Conservation (phyloP, 495 filamentous ascomycete species). For the Stereocaulon alpinum region DNA sequence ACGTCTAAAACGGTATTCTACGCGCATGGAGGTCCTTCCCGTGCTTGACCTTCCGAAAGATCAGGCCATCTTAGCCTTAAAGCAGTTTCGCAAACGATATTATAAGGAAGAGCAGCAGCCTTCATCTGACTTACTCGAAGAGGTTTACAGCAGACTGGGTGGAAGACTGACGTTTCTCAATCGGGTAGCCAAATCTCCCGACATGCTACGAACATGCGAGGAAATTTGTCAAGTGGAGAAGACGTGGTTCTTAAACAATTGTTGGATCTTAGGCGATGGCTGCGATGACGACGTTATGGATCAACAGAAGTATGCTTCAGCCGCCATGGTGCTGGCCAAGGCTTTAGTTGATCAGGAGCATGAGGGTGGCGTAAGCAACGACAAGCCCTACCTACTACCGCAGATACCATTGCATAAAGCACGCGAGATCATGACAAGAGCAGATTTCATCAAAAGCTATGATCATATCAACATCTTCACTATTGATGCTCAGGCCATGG, state of each 20-base stretch:
- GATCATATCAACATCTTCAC: conserved; percentile 94
- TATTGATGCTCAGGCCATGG: conserved; percentile 77
- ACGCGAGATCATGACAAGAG: conserved; percentile 85
- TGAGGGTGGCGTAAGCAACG: conserved; percentile 48
- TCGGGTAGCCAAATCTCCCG: conserved; percentile 65
- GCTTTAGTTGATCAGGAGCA: conserved; percentile 73
- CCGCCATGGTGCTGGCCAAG: conserved; percentile 87
- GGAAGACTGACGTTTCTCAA: conserved; percentile 80
- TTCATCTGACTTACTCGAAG: conserved; percentile 45
- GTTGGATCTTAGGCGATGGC: conserved; percentile 79
- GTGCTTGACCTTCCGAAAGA: conserved; percentile 69
- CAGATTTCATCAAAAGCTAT: conserved; percentile 86
- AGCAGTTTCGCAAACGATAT: conserved; percentile 63
- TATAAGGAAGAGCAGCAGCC: conserved; percentile 42
- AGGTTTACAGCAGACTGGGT: conserved; percentile 76
- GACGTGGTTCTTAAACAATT: conserved; percentile 90
- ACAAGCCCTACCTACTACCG: conserved; percentile 67
- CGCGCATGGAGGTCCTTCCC: conserved; percentile 81
- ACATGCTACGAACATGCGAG: conserved; percentile 71
- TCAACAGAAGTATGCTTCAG: conserved; percentile 89
- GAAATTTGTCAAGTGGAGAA: conserved; percentile 74
- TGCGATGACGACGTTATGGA: conserved; percentile 99
- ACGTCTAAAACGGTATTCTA: conserved; percentile 77
- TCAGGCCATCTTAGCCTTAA: conserved; percentile 64
- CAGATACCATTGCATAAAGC: conserved; percentile 74